Evolutionary conservation across 768 basidiomycete genomes (phyloP).

Genomic region (Tephrocybe sp.): DNA sequence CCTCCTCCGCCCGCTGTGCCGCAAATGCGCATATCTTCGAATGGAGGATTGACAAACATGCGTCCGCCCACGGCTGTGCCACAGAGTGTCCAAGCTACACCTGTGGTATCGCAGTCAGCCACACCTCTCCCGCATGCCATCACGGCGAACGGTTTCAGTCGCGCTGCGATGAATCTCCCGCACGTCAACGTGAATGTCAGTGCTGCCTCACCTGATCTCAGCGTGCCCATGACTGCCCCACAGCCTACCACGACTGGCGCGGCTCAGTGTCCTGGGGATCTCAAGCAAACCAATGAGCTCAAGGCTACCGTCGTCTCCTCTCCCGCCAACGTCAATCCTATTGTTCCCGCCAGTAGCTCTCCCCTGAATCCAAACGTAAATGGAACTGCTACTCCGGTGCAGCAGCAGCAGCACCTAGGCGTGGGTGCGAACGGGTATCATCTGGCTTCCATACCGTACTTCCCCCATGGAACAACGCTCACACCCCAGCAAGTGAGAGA

Average conservation of each 20-base stretch:
- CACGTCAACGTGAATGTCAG: constrained; percentile 33
- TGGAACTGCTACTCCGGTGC: constrained; percentile 30
- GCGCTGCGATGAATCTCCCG: constrained; percentile 45
- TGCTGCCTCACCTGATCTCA: constrained; percentile 26
- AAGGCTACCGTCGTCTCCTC: constrained; percentile 18
- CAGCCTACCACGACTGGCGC: constrained; percentile 32
- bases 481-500: constrained; percentile 61
- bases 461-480: constrained; percentile 37
- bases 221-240: constrained; percentile 27
- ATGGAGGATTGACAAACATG: constrained; percentile 39
- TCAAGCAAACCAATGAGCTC: constrained; percentile 22
- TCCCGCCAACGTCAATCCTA: constrained; percentile 11
- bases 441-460: constrained; percentile 35
- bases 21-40: constrained; percentile 63
- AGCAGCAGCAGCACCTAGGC: constrained; percentile 21
- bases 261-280: constrained; percentile 22
- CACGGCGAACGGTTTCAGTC: constrained; percentile 37
- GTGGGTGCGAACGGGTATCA: constrained; percentile 49
- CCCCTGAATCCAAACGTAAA: background rate
- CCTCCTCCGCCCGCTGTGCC: constrained; percentile 53
- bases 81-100: constrained; percentile 12
- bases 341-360: background rate
- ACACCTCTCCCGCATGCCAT: constrained; percentile 36
- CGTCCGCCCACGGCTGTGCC: constrained; percentile 45
- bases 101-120: constrained; percentile 20